These are phyloP conservation scores for Arthrobotrys iridis DNA, from an alignment of 2,329 filamentous ascomycete genomes.

Conservation along the genomic window DNA sequence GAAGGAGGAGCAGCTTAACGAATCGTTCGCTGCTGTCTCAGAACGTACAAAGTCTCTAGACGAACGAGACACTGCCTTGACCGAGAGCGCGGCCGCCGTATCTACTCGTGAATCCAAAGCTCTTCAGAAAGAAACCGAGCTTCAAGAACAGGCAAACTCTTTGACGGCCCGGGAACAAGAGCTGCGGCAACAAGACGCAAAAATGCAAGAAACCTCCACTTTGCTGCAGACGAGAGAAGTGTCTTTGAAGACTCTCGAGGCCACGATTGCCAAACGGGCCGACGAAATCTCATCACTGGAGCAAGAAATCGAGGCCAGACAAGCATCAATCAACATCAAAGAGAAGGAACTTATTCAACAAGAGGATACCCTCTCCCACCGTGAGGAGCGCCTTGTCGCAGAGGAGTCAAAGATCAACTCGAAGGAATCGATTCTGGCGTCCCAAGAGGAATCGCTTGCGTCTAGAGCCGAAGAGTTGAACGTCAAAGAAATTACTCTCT, in stretches of 20 bases:
- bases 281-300: constrained; percentile 10
- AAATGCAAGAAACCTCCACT: constrained; percentile 2
- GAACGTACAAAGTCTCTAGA: constrained; percentile 12
- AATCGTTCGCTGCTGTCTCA: constrained; percentile 10
- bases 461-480: background rate
- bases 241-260: constrained; percentile 2
- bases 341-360: constrained; percentile 19
- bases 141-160: background rate
- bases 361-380: constrained; percentile 14
- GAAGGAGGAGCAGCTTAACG: constrained; percentile 9
- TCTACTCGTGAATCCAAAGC: constrained; percentile 16
- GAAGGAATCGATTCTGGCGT: constrained; percentile 13
- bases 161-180: constrained; percentile 7
- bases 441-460: constrained; percentile 24
- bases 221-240: background rate
- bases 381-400: background rate
- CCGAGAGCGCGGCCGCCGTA: constrained; percentile 1
- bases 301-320: constrained; percentile 20
- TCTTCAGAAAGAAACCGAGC: constrained; percentile 5
- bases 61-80: constrained; percentile 3
- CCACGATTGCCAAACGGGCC: background rate
- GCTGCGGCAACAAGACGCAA: background rate
- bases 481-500: constrained; percentile 1
- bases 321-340: constrained; percentile 5
- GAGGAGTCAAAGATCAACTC: constrained; percentile 25